Evolutionary conservation across 2,329 filamentous ascomycete genomes (phyloP).

Genomic region (Penicillium sp.): DNA sequence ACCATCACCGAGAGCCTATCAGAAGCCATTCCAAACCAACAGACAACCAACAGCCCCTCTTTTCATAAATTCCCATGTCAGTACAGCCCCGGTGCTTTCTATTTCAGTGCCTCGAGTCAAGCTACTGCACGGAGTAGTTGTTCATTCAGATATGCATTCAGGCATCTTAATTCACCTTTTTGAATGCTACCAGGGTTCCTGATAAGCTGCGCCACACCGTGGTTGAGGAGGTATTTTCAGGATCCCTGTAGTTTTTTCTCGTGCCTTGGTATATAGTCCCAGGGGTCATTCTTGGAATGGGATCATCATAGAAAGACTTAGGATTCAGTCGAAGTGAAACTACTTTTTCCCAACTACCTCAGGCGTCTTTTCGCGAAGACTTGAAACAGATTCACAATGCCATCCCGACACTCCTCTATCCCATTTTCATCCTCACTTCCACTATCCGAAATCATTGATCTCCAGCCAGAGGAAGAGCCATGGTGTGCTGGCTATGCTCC

Average conservation of each 20-base stretch:
- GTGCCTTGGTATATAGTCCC: neutral
- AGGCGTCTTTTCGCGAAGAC: neutral
- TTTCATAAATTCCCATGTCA: neutral
- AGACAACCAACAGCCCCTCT: neutral
- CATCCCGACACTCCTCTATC: neutral
- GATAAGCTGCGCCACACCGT: neutral
- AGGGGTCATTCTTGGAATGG: neutral
- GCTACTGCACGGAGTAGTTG: neutral
- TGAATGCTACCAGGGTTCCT: neutral
- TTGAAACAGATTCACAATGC: neutral
- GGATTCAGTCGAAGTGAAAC: neutral
- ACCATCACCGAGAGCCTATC: neutral
- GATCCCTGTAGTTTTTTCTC: neutral
- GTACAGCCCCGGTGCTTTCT: neutral
- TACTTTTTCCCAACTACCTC: neutral
- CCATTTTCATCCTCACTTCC: neutral
- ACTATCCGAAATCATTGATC: conserved; percentile 19
- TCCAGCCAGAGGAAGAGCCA: conserved; percentile 19
- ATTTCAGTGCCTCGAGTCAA: neutral
- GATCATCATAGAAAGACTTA: neutral
- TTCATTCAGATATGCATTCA: neutral
- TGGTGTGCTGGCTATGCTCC: conserved; percentile 21
- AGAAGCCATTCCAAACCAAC: neutral
- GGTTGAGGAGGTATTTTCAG: neutral
- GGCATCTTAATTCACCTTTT: neutral